Conservation (phyloP, 106 monocot genomes). For the Narthecium ossifragum region DNA sequence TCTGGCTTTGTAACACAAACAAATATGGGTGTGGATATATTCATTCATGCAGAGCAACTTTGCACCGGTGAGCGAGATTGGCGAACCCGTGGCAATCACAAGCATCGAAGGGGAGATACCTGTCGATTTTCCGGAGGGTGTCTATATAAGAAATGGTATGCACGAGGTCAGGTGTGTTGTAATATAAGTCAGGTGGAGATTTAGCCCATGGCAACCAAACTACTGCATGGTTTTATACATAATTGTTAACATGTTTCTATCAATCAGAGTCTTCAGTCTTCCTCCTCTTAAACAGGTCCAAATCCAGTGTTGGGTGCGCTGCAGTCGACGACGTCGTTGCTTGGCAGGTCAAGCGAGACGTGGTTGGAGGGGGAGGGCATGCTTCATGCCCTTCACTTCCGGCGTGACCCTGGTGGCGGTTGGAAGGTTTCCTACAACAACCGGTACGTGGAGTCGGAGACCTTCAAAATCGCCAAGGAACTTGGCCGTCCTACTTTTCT, state of each 20-base stretch:
- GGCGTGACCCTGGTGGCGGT: conserved; percentile 4
- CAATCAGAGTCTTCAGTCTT: not conserved
- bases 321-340: conserved; percentile 25
- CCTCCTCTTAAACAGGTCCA: conserved; percentile 19
- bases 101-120: conserved; percentile 46
- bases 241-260: not conserved
- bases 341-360: conserved; percentile 31
- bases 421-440: conserved; percentile 42
- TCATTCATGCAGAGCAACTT: conserved; percentile 36
- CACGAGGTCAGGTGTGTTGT: too few relatives aligned
- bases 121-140: conserved; percentile 43
- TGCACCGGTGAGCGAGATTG: conserved; percentile 38
- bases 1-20: too few relatives aligned
- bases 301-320: conserved; percentile 45
- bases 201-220: too few relatives aligned
- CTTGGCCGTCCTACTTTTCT: conserved; percentile 36
- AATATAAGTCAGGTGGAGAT: too few relatives aligned
- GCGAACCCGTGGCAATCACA: conserved; percentile 7
- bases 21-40: too few relatives aligned
- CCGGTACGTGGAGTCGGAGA: conserved; percentile 39
- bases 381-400: conserved; percentile 52
- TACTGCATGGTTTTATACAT: too few relatives aligned
- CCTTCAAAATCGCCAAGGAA: conserved; percentile 33
- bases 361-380: conserved; percentile 70
- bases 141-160: conserved; percentile 57